Percentiles rank a stretch among this genome's conserved stretches.
Evolutionary conservation across 2,329 filamentous ascomycete species (phyloP).

Genomic region (Botryosphaeria dothidea): DNA sequence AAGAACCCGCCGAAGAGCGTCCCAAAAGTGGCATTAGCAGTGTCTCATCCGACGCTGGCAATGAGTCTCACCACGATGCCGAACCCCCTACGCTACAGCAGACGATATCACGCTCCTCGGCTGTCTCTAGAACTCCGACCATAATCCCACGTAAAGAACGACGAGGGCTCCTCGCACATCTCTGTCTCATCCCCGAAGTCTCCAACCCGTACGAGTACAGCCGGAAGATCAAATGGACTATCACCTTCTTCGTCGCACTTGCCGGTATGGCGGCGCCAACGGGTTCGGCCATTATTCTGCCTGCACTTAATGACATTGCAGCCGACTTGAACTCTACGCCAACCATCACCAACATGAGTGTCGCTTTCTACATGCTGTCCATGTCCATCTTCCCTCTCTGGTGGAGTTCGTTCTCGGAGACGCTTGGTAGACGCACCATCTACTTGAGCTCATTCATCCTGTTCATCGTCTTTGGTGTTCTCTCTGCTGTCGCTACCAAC

Average conservation of each 20-base stretch:
- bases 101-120: constrained; percentile 26
- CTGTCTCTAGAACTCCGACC: constrained; percentile 41
- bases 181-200: constrained; percentile 77
- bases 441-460: constrained; percentile 38
- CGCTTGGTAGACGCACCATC: constrained; percentile 36
- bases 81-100: constrained; percentile 21
- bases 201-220: constrained; percentile 73
- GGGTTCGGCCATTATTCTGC: constrained; percentile 82
- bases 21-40: constrained; percentile 29
- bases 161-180: constrained; percentile 70
- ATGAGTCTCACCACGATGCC: constrained; percentile 24
- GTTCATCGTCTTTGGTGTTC: constrained; percentile 34
- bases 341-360: constrained; percentile 41
- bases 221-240: constrained; percentile 76
- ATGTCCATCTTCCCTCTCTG: constrained; percentile 45
- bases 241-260: constrained; percentile 75
- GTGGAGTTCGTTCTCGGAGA: constrained; percentile 42
- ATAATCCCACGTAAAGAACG: constrained; percentile 57
- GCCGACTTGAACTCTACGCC: constrained; percentile 32
- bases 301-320: constrained; percentile 37
- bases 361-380: constrained; percentile 43
- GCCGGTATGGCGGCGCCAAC: constrained; percentile 78
- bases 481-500: constrained; percentile 36
- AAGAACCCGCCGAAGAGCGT: constrained; percentile 6
- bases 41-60: constrained; percentile 22